Percentiles rank a stretch among this genome's conserved stretches.
Evolutionary conservation across 2,329 filamentous ascomycete species (phyloP).

Genomic region (Talaromyces albobiverticillius): DNA sequence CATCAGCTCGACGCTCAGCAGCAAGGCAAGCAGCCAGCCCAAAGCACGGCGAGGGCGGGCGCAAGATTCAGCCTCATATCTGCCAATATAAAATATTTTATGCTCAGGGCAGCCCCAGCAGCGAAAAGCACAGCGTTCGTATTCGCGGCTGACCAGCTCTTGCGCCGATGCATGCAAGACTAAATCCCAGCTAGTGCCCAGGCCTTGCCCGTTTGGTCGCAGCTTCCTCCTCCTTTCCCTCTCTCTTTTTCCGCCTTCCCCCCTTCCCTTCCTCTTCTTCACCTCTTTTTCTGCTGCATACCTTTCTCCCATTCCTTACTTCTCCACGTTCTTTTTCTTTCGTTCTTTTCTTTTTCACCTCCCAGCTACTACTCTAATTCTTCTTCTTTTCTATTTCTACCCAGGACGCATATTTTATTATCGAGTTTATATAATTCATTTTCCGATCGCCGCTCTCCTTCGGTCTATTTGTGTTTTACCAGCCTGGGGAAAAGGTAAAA

Average conservation of each 20-base stretch:
- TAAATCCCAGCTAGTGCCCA: constrained; percentile 1
- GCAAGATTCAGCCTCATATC: too few relatives aligned
- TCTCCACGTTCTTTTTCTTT: constrained; percentile 24
- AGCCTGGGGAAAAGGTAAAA: constrained; percentile 7
- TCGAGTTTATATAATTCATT: constrained; percentile 9
- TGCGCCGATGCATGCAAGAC: too few relatives aligned
- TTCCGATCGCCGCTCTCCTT: constrained; percentile 16
- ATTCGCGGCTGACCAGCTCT: too few relatives aligned
- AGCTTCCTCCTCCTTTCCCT: constrained; percentile 7
- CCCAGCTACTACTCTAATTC: constrained; percentile 12
- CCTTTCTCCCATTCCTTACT: constrained; percentile 20
- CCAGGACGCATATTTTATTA: neutral
- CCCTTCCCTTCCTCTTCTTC: neutral
- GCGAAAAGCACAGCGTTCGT: too few relatives aligned
- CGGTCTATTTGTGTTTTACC: constrained; percentile 13
- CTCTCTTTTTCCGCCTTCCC: constrained; percentile 8
- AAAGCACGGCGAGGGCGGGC: too few relatives aligned
- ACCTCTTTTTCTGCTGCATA: constrained; percentile 13
- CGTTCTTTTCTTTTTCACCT: constrained; percentile 19
- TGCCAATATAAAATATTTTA: too few relatives aligned
- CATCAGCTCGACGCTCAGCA: too few relatives aligned
- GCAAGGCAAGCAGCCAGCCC: too few relatives aligned
- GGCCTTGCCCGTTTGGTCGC: constrained; percentile 7
- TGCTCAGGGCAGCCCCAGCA: too few relatives aligned
- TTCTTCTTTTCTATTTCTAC: constrained; percentile 9